Conservation (phyloP, 2,329 filamentous ascomycete species). For the Scedosporium apiospermum region DNA sequence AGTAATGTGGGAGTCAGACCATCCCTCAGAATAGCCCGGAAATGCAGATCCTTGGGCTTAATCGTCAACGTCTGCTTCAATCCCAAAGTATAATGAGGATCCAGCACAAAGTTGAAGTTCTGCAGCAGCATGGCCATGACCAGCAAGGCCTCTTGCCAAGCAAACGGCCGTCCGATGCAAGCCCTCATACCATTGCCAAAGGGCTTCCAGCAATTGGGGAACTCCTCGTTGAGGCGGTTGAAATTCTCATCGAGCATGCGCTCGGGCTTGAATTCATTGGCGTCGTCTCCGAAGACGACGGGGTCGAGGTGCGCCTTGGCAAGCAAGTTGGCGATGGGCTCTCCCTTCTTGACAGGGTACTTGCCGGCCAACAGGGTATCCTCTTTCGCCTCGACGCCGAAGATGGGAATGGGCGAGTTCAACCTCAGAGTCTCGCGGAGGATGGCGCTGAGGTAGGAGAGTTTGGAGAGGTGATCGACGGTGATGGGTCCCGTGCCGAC, state of each 20-base stretch:
- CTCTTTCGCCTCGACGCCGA: constrained; percentile 43
- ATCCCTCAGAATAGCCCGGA: constrained; percentile 47
- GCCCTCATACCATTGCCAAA: constrained; percentile 64
- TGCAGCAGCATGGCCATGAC: constrained; percentile 56
- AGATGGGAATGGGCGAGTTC: constrained; percentile 42
- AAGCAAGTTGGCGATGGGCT: constrained; percentile 40
- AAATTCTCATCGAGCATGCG: constrained; percentile 64
- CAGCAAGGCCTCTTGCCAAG: constrained; percentile 62
- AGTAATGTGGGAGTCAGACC: constrained; percentile 34
- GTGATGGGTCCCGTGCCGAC: constrained; percentile 48
- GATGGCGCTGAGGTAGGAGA: constrained; percentile 57
- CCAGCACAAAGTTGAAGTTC: constrained; percentile 58
- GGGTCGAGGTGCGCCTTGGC: constrained; percentile 51
- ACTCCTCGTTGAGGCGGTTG: constrained; percentile 48
- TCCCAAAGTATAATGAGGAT: constrained; percentile 49
- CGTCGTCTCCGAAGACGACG: constrained; percentile 54
- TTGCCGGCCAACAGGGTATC: constrained; percentile 50
- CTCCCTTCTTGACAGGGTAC: constrained; percentile 45
- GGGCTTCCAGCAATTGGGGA: constrained; percentile 57
- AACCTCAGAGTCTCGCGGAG: constrained; percentile 59
- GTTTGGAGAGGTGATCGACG: constrained; percentile 51
- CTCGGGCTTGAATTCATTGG: constrained; percentile 58
- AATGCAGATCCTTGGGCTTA: constrained; percentile 55
- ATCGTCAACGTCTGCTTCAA: constrained; percentile 49
- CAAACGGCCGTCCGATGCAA: constrained; percentile 66